phyloP scores from a whole-genome alignment of 176 grass and related monocot species.

The Coix lacrymajobi region DNA sequence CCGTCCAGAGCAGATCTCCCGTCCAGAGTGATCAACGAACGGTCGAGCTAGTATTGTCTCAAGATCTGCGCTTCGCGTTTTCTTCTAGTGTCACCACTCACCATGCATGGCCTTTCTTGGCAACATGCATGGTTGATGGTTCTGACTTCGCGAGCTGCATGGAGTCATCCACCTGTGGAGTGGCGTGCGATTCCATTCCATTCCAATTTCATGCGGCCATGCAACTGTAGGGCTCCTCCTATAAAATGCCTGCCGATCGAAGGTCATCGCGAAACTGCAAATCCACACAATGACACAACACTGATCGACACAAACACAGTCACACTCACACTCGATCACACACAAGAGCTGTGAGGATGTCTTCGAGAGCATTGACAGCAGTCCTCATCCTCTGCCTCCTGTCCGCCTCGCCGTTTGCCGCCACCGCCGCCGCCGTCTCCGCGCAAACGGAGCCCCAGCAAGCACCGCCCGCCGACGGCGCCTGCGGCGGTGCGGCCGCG shows the following conservation, averaged over 20 bases:
- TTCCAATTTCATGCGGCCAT: neutral
- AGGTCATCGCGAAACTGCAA: neutral
- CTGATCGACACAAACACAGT: too few species aligned
- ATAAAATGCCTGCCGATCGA: neutral
- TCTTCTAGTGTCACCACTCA: neutral
- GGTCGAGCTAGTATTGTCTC: neutral
- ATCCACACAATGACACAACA: neutral
- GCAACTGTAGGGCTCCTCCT: neutral
- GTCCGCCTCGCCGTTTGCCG: neutral
- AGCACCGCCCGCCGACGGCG: too few species aligned
- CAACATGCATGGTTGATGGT: too few species aligned
- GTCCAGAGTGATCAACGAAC: neutral
- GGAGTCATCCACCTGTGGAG: neutral
- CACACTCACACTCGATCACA: neutral
- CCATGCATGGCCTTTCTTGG: neutral
- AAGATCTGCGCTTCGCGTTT: neutral
- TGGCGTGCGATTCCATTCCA: too few species aligned
- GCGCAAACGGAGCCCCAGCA: neutral
- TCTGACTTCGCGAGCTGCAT: neutral
- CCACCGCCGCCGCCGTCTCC: too few species aligned
- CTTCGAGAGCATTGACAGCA: neutral
- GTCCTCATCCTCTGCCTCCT: neutral
- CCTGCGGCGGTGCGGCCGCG: neutral
- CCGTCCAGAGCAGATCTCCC: neutral
- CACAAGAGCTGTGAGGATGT: neutral